A percentile compares a stretch with the other conserved stretches of the same genome.
Conservation (phyloP, 2,329 filamentous ascomycete genomes). For the Pseudocercospora pini-densiflorae region DNA sequence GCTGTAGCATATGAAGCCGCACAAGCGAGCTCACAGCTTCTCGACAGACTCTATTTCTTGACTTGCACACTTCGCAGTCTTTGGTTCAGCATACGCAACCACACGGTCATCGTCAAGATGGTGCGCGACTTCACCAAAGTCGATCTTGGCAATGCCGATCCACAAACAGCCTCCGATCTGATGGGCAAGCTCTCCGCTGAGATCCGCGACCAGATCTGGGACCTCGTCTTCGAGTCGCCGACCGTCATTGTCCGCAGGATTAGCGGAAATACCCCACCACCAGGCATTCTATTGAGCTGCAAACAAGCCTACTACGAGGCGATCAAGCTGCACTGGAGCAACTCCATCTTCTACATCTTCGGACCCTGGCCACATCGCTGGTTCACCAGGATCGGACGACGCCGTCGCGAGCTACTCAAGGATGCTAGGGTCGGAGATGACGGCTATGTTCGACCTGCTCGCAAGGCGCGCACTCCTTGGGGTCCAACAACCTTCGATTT, state of each 20-base stretch:
- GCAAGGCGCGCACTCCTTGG: background rate
- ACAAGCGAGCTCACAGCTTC: too few relatives aligned
- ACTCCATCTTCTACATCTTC: constrained; percentile 13
- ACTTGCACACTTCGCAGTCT: background rate
- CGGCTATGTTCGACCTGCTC: background rate
- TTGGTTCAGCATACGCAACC: background rate
- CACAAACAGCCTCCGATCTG: background rate
- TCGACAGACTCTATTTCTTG: background rate
- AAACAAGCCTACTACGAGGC: constrained; percentile 22
- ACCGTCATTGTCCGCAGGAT: background rate
- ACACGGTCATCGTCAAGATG: background rate
- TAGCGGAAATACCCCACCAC: background rate
- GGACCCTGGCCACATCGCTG: background rate
- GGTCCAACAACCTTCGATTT: too few relatives aligned
- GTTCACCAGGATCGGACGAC: background rate
- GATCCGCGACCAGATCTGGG: background rate
- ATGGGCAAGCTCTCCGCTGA: background rate
- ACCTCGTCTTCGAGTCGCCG: background rate
- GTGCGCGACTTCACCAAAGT: background rate
- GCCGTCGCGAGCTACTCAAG: background rate
- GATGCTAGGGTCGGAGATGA: background rate
- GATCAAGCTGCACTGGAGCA: constrained; percentile 19
- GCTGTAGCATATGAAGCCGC: too few relatives aligned
- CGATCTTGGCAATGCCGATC: background rate
- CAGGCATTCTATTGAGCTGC: constrained; percentile 20